phyloP scores from a whole-genome alignment of 345 rosid species.

The Eutrema heterophyllum region DNA sequence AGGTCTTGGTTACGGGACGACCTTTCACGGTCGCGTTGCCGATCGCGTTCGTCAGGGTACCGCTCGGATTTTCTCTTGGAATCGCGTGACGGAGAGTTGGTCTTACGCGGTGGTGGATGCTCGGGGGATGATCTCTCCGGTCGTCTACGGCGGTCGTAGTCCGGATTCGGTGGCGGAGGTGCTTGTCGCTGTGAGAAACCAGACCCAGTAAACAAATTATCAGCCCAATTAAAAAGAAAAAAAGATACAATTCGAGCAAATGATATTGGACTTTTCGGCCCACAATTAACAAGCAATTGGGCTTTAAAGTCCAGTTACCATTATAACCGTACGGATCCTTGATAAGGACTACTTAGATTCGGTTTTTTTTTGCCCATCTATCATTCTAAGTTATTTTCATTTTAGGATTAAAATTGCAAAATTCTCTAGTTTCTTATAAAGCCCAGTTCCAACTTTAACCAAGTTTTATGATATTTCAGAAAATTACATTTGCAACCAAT shows the following conservation, averaged over 20 bases:
- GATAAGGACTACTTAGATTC: background rate
- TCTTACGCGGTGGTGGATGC: constrained; percentile 37
- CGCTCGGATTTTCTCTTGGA: constrained; percentile 62
- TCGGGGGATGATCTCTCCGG: constrained; percentile 47
- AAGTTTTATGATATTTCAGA: background rate
- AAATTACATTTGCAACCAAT: background rate
- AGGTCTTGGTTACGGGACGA: constrained; percentile 38
- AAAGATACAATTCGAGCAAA: background rate
- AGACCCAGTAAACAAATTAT: constrained; percentile 18
- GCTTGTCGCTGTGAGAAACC: constrained; percentile 32
- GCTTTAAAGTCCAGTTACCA: background rate
- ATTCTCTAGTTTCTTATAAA: background rate
- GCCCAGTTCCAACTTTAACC: background rate
- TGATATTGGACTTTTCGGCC: background rate
- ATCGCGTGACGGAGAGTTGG: constrained; percentile 48
- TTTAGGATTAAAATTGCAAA: background rate
- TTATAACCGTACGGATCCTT: no score
- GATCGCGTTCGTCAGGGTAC: constrained; percentile 34
- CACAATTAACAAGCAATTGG: constrained; percentile 36
- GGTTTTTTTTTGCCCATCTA: background rate
- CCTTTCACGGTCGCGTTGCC: constrained; percentile 28
- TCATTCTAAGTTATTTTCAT: background rate
- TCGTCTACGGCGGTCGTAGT: constrained; percentile 43
- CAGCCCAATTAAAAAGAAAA: background rate
- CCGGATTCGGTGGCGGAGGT: constrained; percentile 38